These are phyloP conservation scores for Pluteus cervinus DNA, from an alignment of 768 basidiomycete species.

Conservation along the genomic window DNA sequence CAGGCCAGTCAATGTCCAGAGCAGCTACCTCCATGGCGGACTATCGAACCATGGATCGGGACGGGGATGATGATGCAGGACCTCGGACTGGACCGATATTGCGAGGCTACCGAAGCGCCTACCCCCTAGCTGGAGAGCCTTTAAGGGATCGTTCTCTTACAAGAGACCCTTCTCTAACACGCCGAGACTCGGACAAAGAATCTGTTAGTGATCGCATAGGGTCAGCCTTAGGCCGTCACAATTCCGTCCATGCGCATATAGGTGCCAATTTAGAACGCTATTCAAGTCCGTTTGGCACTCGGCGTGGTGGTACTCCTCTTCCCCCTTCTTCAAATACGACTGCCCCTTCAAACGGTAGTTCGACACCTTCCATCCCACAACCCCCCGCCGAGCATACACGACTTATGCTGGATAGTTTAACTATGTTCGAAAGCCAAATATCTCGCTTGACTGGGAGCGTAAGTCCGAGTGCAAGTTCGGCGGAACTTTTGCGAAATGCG, in stretches of 20 bases:
- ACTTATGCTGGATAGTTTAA: conserved; percentile 65
- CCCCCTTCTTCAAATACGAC: conserved; percentile 15
- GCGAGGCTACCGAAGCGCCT: conserved; percentile 36
- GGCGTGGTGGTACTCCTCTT: too few relatives aligned
- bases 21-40: conserved; percentile 55
- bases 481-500: conserved; percentile 57
- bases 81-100: conserved; percentile 17
- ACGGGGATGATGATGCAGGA: conserved; percentile 16
- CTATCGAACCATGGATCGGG: conserved; percentile 28
- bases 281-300: conserved; percentile 24
- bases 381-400: conserved; percentile 51
- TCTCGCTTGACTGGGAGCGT: conserved; percentile 39
- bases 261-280: conserved; percentile 11
- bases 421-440: conserved; percentile 65
- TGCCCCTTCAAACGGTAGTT: conserved; percentile 10
- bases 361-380: conserved; percentile 14
- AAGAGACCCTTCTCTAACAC: conserved; percentile 10
- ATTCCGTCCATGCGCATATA: conserved; percentile 4
- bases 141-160: too few relatives aligned
- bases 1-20: conserved; percentile 23
- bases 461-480: conserved; percentile 27
- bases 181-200: conserved; percentile 12
- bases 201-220: conserved; percentile 13
- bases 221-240: conserved; percentile 16
- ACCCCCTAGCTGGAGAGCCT: conserved; percentile 22